phyloP scores from a whole-genome alignment of 768 basidiomycete genomes.

The Flagelloscypha sp. region DNA sequence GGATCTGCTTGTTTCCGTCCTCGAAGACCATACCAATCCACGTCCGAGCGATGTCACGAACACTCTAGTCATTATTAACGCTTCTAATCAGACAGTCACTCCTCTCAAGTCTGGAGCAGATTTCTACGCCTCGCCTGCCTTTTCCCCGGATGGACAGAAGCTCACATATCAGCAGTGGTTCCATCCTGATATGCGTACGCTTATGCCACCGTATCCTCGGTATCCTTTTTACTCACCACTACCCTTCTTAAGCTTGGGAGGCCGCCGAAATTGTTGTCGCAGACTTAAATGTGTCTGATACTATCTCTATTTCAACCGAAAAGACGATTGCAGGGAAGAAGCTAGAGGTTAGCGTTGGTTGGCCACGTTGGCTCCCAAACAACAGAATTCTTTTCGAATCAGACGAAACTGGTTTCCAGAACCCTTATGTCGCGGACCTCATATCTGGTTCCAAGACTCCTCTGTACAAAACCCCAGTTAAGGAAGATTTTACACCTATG shows the following conservation, averaged over 20 bases:
- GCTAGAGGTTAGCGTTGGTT: constrained; percentile 42
- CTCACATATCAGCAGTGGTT: constrained; percentile 62
- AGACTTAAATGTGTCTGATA: constrained; percentile 25
- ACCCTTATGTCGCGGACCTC: constrained; percentile 52
- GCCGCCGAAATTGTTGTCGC: constrained; percentile 49
- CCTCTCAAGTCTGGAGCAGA: constrained; percentile 51
- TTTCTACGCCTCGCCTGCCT: constrained; percentile 58
- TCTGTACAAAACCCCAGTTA: constrained; percentile 33
- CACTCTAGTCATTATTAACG: constrained; percentile 50
- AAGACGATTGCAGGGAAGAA: constrained; percentile 44
- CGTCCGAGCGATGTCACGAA: constrained; percentile 46
- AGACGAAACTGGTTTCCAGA: constrained; percentile 59
- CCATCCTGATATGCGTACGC: constrained; percentile 56
- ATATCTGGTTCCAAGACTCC: constrained; percentile 23
- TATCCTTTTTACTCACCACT: not conserved
- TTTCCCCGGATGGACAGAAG: constrained; percentile 50
- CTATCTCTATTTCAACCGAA: constrained; percentile 26
- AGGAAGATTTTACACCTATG: constrained; percentile 50
- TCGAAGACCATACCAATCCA: constrained; percentile 63
- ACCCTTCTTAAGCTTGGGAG: constrained; percentile 55
- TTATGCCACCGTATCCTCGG: not conserved
- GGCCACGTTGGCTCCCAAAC: constrained; percentile 53
- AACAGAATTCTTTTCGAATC: constrained; percentile 53
- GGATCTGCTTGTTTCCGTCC: constrained; percentile 49
- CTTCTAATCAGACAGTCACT: constrained; percentile 30